These are phyloP conservation scores for Eucalyptus sp. DNA, from an alignment of 345 rosid genomes.

Conservation along the genomic window DNA sequence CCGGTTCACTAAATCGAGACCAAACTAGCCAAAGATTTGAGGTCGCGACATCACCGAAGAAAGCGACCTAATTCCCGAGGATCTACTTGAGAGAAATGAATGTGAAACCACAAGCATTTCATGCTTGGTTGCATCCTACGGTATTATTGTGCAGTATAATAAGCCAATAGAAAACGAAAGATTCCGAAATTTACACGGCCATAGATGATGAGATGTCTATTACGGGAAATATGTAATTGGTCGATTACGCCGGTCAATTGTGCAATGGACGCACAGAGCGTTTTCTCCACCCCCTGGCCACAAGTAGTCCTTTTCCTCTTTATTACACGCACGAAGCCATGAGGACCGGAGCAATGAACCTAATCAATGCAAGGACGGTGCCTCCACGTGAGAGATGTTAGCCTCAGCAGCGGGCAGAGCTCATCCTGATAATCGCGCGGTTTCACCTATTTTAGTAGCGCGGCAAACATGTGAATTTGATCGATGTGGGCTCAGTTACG, in stretches of 20 bases:
- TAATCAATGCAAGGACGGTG: neutral
- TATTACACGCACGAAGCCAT: neutral
- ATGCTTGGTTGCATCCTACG: neutral
- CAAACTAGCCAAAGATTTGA: neutral
- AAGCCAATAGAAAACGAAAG: neutral
- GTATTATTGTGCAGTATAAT: neutral
- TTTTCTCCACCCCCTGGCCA: neutral
- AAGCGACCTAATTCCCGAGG: neutral
- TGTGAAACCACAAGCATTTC: neutral
- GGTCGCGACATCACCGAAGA: neutral
- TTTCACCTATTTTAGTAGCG: neutral
- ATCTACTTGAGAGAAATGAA: neutral
- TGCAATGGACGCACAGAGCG: neutral
- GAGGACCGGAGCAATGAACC: neutral
- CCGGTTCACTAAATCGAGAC: neutral
- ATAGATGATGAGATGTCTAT: neutral
- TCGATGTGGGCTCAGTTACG: neutral
- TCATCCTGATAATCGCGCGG: neutral
- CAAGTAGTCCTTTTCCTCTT: neutral
- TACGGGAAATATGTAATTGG: neutral
- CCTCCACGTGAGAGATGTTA: neutral
- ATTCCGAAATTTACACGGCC: neutral
- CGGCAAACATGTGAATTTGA: neutral
- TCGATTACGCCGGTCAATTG: neutral
- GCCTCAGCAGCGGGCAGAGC: neutral